Conservation (phyloP, 2,329 filamentous ascomycete genomes). For the Elsinoe batatas region DNA sequence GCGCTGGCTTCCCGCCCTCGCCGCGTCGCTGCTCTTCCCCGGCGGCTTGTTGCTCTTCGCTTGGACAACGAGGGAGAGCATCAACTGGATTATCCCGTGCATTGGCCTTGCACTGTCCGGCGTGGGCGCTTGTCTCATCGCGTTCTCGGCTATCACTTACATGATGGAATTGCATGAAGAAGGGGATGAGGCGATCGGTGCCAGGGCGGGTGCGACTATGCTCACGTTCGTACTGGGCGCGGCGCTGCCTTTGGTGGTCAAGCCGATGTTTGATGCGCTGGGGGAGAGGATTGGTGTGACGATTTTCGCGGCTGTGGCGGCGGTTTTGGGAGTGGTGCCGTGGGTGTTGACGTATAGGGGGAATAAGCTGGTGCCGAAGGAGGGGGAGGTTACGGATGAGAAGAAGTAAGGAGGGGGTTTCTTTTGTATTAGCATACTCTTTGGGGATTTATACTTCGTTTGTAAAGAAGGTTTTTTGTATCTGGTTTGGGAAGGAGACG, state of each 20-base stretch:
- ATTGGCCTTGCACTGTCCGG: slow-evolving; percentile 8
- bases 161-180: slow-evolving; percentile 9
- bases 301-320: slow-evolving; percentile 10
- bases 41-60: slow-evolving; percentile 19
- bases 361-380: background rate
- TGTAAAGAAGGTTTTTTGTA: slow-evolving; percentile 1
- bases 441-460: background rate
- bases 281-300: slow-evolving; percentile 5
- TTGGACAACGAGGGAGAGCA: slow-evolving; percentile 14
- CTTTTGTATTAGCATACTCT: background rate
- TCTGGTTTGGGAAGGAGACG: background rate
- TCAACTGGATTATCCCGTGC: slow-evolving; percentile 8
- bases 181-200: background rate
- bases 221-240: slow-evolving; percentile 11
- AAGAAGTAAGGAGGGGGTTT: background rate
- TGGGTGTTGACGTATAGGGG: slow-evolving; percentile 11
- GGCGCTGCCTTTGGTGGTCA: slow-evolving; percentile 1
- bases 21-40: slow-evolving; percentile 16
- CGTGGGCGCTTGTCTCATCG: slow-evolving; percentile 2
- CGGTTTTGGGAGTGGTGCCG: slow-evolving; percentile 6
- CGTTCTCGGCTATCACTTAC: slow-evolving; percentile 11
- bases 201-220: slow-evolving; percentile 4
- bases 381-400: background rate
- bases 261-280: slow-evolving; percentile 9
- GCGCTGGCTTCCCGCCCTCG: slow-evolving; percentile 18